These are phyloP conservation scores for Xylaria sp. DNA, from an alignment of 2,329 filamentous ascomycete species.

Conservation along the genomic window DNA sequence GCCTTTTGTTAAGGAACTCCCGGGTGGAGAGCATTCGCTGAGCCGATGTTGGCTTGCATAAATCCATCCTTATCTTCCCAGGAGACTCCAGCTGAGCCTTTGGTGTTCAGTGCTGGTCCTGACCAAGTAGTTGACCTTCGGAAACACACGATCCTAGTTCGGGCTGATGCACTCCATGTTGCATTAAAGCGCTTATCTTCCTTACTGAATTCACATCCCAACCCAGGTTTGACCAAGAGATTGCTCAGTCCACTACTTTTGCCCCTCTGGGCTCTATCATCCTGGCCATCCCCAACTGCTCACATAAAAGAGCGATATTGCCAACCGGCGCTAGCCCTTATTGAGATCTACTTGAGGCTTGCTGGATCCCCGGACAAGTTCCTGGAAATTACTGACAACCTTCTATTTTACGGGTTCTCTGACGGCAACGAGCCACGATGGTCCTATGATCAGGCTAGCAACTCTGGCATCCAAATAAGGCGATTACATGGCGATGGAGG, in stretches of 20 bases:
- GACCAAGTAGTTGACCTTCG: constrained; percentile 59
- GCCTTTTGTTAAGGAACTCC: constrained; percentile 55
- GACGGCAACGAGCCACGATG: constrained; percentile 54
- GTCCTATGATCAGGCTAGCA: constrained; percentile 59
- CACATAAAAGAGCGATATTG: constrained; percentile 54
- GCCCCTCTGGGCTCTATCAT: constrained; percentile 71
- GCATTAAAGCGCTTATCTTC: constrained; percentile 65
- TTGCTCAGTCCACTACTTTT: constrained; percentile 67
- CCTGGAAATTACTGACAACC: constrained; percentile 59
- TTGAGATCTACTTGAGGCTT: constrained; percentile 68
- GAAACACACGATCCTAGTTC: constrained; percentile 56
- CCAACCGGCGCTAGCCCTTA: constrained; percentile 59
- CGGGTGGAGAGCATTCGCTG: constrained; percentile 71
- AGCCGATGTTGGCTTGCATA: constrained; percentile 64
- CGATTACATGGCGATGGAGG: constrained; percentile 42
- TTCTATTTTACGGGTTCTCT: constrained; percentile 64
- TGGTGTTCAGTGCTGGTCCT: constrained; percentile 43
- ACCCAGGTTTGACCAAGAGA: constrained; percentile 71
- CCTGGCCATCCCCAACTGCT: constrained; percentile 55
- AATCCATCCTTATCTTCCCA: constrained; percentile 53
- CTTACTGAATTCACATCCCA: constrained; percentile 71
- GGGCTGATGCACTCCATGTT: constrained; percentile 57
- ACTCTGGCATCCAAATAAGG: constrained; percentile 64
- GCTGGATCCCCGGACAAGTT: constrained; percentile 63
- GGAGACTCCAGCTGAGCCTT: constrained; percentile 34